Evolutionary conservation across 83 land plant species (phyloP).

Genomic region (Picea abies): DNA sequence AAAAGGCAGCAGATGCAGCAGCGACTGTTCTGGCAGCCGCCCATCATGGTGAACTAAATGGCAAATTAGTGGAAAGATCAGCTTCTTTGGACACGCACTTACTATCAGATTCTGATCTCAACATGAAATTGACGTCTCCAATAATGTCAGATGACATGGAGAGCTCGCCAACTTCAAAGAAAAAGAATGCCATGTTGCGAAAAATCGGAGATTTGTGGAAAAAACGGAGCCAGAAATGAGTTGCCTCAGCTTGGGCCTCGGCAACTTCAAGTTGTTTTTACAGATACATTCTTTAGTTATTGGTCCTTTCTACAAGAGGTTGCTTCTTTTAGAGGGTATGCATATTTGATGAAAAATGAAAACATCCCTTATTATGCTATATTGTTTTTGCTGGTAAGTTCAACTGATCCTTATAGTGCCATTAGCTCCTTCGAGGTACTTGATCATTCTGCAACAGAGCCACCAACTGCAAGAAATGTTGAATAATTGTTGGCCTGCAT

Average conservation of each 20-base stretch:
- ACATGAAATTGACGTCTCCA: conserved; percentile 36
- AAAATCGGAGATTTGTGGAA: conserved; percentile 67
- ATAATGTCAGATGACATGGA: conserved; percentile 49
- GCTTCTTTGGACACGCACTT: conserved; percentile 38
- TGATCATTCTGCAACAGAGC: neutral
- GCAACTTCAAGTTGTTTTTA: neutral
- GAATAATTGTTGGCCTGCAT: neutral
- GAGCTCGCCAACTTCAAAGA: conserved; percentile 44
- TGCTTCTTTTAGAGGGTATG: conserved; percentile 4
- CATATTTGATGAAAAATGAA: neutral
- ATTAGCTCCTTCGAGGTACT: neutral
- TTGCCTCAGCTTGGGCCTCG: neutral
- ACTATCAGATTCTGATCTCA: conserved; percentile 22
- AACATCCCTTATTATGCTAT: neutral
- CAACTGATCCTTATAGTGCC: neutral
- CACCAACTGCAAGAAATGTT: neutral
- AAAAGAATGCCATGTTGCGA: conserved; percentile 65
- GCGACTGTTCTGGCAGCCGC: conserved; percentile 40
- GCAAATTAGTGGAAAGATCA: conserved; percentile 36
- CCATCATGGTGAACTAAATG: conserved; percentile 45
- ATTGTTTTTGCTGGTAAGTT: neutral
- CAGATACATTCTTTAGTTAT: neutral
- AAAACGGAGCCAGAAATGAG: conserved; percentile 56
- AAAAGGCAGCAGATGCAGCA: conserved; percentile 71
- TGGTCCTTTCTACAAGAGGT: conserved; percentile 7